These are phyloP conservation scores for Terfezia claveryi DNA, from an alignment of 495 filamentous ascomycete species.

Conservation along the genomic window DNA sequence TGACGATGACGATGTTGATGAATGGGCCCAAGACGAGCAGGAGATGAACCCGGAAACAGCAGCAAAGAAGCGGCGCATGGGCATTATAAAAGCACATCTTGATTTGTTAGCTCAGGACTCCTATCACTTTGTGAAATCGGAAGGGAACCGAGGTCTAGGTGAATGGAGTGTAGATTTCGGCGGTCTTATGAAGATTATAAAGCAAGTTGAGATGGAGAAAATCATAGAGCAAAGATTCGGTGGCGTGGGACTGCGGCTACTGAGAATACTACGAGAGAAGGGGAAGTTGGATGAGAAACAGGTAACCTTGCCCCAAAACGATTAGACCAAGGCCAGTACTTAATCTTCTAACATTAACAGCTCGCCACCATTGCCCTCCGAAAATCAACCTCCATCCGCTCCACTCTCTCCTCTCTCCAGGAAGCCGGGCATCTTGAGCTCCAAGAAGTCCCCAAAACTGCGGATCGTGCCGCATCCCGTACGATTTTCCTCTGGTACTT, in stretches of 20 bases:
- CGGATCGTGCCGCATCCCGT: slow-evolving; percentile 47
- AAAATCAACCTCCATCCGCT: slow-evolving; percentile 56
- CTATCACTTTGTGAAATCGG: slow-evolving; percentile 41
- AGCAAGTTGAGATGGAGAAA: slow-evolving; percentile 52
- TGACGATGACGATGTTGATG: slow-evolving; percentile 24
- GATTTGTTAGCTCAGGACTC: slow-evolving; percentile 49
- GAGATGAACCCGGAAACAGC: slow-evolving; percentile 19
- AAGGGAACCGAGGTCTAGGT: slow-evolving; percentile 31
- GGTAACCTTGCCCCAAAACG: slow-evolving; percentile 2
- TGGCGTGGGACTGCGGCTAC: slow-evolving; percentile 48
- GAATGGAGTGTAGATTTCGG: slow-evolving; percentile 66
- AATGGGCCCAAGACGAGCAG: slow-evolving; percentile 19
- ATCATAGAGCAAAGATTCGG: slow-evolving; percentile 56
- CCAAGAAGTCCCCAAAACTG: slow-evolving; percentile 79
- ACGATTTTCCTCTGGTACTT: slow-evolving; percentile 83
- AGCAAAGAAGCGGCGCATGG: slow-evolving; percentile 23
- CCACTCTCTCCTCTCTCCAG: slow-evolving; percentile 60
- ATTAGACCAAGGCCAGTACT: not conserved
- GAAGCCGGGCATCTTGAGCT: slow-evolving; percentile 61
- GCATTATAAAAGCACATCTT: slow-evolving; percentile 55
- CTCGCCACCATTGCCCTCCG: slow-evolving; percentile 52
- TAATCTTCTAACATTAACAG: slow-evolving; percentile 1
- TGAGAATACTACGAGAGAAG: slow-evolving; percentile 59
- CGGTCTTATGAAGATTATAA: slow-evolving; percentile 40
- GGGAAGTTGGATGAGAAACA: slow-evolving; percentile 86